Conservation (phyloP, 2,329 filamentous ascomycete genomes). For the Colletotrichum orbiculare region DNA sequence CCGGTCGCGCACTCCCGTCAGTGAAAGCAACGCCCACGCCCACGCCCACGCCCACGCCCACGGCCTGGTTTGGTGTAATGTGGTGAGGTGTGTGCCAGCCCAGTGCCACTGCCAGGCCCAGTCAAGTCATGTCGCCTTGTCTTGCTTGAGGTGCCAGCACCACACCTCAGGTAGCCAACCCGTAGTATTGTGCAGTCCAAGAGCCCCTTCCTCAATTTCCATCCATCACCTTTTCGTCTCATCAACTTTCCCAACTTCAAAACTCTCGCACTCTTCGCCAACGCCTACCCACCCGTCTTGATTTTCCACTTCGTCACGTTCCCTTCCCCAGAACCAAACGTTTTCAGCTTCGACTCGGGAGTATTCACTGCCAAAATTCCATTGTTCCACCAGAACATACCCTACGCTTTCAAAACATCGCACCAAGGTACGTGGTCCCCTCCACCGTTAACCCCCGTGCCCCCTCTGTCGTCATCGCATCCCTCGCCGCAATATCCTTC, state of each 20-base stretch:
- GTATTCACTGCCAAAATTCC: conserved; percentile 24
- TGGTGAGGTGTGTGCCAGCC: background rate
- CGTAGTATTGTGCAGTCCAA: conserved; percentile 39
- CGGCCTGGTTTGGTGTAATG: too few species aligned
- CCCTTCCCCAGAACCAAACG: conserved; percentile 36
- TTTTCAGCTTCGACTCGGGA: conserved; percentile 30
- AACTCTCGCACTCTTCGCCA: conserved; percentile 41
- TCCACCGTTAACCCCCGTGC: conserved; percentile 41
- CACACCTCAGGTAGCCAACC: too few species aligned
- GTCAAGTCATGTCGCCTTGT: conserved; percentile 32
- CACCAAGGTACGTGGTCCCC: conserved; percentile 39
- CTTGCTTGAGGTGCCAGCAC: conserved; percentile 25
- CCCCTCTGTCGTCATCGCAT: conserved; percentile 55
- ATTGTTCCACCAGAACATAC: conserved; percentile 33
- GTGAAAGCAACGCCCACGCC: too few species aligned
- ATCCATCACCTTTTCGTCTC: conserved; percentile 46
- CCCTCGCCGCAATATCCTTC: conserved; percentile 39
- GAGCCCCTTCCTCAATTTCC: conserved; percentile 47
- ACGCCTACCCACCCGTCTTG: conserved; percentile 40
- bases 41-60: too few species aligned
- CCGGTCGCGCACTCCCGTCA: too few species aligned
- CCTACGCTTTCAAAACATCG: conserved; percentile 35
- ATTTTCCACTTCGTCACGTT: conserved; percentile 32
- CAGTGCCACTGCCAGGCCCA: conserved; percentile 20
- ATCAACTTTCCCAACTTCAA: conserved; percentile 45